Percentiles rank a stretch among this genome's conserved stretches.
Conservation (phyloP, 805 yeast species). For the Novakomyces olei region DNA sequence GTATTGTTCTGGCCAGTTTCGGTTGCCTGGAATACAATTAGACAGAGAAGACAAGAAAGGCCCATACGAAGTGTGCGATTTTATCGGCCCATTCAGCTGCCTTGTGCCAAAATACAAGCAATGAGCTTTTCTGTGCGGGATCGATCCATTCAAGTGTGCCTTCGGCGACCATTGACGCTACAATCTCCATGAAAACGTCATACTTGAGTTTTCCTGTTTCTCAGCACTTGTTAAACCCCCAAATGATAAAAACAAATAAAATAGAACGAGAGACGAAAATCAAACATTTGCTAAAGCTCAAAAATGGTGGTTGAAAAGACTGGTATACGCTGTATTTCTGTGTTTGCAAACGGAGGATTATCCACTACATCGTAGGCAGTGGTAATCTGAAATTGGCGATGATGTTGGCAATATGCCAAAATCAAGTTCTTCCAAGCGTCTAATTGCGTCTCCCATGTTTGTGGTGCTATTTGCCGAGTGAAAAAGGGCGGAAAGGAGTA, state of each 20-base stretch:
- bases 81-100: slow-evolving; percentile 46
- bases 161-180: slow-evolving; percentile 31
- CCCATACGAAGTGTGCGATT: slow-evolving; percentile 37
- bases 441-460: slow-evolving; percentile 55
- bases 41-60: no score
- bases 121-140: slow-evolving; percentile 12
- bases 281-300: no score
- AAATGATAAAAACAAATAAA: no score
- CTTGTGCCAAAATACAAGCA: slow-evolving; percentile 41
- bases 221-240: no score
- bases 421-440: slow-evolving; percentile 56
- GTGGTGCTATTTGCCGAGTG: slow-evolving; percentile 69
- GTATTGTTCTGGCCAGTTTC: slow-evolving; percentile 55
- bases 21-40: no score
- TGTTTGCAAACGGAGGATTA: slow-evolving; percentile 28
- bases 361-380: slow-evolving; percentile 9
- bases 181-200: slow-evolving; percentile 32
- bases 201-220: no score
- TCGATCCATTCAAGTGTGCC: slow-evolving; percentile 36
- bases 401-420: slow-evolving; percentile 33
- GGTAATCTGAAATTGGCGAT: slow-evolving; percentile 31
- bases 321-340: slow-evolving; percentile 26
- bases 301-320: no score
- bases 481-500: slow-evolving; percentile 76
- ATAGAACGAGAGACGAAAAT: no score